Percentiles rank a stretch among this genome's conserved stretches.
Conservation (phyloP, 108 stramenopile genomes). For the Poteriospumella lacustris region DNA sequence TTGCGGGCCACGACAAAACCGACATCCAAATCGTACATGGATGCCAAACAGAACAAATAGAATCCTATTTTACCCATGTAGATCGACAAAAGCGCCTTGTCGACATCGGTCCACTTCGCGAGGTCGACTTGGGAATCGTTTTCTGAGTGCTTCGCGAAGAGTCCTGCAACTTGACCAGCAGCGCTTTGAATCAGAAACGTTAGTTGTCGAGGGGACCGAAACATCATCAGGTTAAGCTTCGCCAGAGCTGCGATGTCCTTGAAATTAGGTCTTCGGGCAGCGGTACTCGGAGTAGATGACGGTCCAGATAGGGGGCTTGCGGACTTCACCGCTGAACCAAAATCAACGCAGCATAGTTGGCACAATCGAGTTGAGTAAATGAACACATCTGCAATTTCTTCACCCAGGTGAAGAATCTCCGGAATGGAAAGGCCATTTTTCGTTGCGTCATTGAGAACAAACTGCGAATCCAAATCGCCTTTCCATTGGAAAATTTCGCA, state of each 20-base stretch:
- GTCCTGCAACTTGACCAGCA: not conserved
- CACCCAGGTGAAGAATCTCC: slow-evolving; percentile 64
- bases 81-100: not conserved
- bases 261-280: not conserved
- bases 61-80: not conserved
- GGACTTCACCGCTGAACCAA: slow-evolving; percentile 11
- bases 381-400: slow-evolving; percentile 85
- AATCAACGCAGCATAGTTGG: slow-evolving; percentile 33
- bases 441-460: not conserved
- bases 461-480: slow-evolving; percentile 29
- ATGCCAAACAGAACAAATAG: not conserved
- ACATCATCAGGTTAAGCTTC: not conserved
- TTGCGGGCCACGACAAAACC: slow-evolving; percentile 4
- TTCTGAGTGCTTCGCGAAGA: not conserved
- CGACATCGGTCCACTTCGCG: not conserved
- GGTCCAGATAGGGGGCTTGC: too few species aligned
- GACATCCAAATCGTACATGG: not conserved
- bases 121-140: not conserved
- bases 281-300: too few species aligned
- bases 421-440: slow-evolving; percentile 32
- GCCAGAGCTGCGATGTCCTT: not conserved
- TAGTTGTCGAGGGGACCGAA: not conserved
- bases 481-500: slow-evolving; percentile 81
- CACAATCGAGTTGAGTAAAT: slow-evolving; percentile 77
- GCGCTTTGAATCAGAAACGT: not conserved